phyloP scores from a whole-genome alignment of 1,139 yeast species.

The Yamadazyma epiphylla region DNA sequence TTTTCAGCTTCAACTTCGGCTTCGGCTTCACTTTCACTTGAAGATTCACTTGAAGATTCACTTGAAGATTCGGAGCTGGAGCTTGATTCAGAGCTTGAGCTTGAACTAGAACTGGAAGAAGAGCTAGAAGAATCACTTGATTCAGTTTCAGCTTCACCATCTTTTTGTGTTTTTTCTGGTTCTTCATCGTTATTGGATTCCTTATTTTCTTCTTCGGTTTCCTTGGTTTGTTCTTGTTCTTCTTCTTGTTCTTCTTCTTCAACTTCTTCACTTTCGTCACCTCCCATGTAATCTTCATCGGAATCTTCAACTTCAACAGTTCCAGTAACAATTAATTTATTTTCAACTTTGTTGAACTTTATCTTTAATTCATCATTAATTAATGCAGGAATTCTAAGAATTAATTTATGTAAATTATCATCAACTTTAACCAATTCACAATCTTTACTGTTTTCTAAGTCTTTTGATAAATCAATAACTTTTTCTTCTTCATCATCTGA shows the following conservation, averaged over 20 bases:
- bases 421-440: conserved; percentile 41
- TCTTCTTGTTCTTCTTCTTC: conserved; percentile 14
- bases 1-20: conserved; percentile 4
- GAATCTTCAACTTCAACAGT: conserved; percentile 21
- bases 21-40: conserved; percentile 8
- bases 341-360: conserved; percentile 39
- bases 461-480: conserved; percentile 41
- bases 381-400: conserved; percentile 42
- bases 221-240: conserved; percentile 3
- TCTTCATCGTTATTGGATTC: conserved; percentile 9
- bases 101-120: conserved; percentile 8
- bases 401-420: conserved; percentile 39
- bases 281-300: conserved; percentile 19
- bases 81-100: conserved; percentile 5
- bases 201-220: conserved; percentile 13
- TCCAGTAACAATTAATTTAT: conserved; percentile 42
- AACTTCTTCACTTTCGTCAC: conserved; percentile 16
- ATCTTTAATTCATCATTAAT: conserved; percentile 41
- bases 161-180: too few relatives aligned
- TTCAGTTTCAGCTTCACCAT: conserved; percentile 4
- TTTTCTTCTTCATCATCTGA: conserved; percentile 35
- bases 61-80: conserved; percentile 11
- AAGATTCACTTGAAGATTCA: conserved; percentile 13
- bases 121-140: conserved; percentile 2
- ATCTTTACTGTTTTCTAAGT: conserved; percentile 43